Evolutionary conservation across 768 basidiomycete genomes (phyloP), one percentile per base, ranked within the genome.

Genomic region (Leucocoprinus leucothites): DNA sequence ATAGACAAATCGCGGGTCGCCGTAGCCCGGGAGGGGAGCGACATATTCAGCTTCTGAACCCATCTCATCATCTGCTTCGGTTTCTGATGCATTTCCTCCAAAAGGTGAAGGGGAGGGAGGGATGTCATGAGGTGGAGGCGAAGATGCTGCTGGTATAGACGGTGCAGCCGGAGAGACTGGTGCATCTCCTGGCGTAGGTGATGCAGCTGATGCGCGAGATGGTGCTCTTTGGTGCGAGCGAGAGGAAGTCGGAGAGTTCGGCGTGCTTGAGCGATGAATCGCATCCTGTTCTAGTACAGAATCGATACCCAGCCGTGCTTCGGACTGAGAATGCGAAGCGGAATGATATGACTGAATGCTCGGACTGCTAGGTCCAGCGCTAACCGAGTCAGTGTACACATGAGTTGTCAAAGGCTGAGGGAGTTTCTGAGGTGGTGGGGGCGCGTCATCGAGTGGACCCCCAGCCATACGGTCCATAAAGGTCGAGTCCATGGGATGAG

Each of bases 401-500:
- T 35, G 24, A 11, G 43, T 9, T n/a, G 14, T 21, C 13, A 44
- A 18, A 1, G 43, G 52, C n/a, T 53, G 26, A 8, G 47, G 24
- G 34, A 48, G 28, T 14, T 28, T 9, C 25, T 48, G 54, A 16
- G 54, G 41, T 22, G 47, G 54, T 9, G 47, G 47, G n/a, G 54
- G 54, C 16, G 28, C 21, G 42, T 42, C 18, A 42, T 42, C 4
- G 14, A 43, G 11, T 3, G 49, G 28, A 9, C 36, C 19, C 18
- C 45, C 35, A 9, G 44, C 26, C 51, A 51, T 28, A 22, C 51
- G 51, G 8, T 53, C 31, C 45, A 58, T 24, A 22, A 45, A 41
- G 9, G 35, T 48, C 36, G 58, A 48, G 77, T 60, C 57, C 82
- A 83, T 14, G 82, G 71, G 34, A 82, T 73, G 18, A 79, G 79